Base-by-base conservation (phyloP, 2,329 filamentous ascomycete species). In the Macrophomina phaseolina region DNA sequence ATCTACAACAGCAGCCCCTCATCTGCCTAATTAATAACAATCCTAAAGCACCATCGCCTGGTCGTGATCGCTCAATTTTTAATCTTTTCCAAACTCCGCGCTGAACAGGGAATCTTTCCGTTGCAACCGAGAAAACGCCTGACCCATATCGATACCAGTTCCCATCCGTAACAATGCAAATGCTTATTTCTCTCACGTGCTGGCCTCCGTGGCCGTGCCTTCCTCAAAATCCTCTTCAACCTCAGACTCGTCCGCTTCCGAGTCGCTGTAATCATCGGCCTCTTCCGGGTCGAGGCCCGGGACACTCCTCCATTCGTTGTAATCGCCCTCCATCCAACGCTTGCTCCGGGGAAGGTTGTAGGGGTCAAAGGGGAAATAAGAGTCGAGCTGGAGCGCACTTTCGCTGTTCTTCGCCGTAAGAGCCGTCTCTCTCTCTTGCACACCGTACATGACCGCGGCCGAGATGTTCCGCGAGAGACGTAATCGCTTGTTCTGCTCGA, bases 361-460 rank as follows among this genome's bases (percentile, higher is more conserved):
- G 2, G 96, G 96, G 76, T 99, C 95, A 74, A 99, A 99, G 0
- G 95, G 95, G 74, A 98, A 99, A 77, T 97, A 97, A 0, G 93
- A 91, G 72, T 98, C 94, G 1, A 99, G 85, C 78, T 97, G 90
- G 73, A 94, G 90, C 73, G 89, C 90, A 69, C 90, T 89, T 71
- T 97, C 92, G 67, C 91, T 91, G 64, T 89, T 86, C 72, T 83
- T 83, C 64, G 76, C 77, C 9, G 78, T 81, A 49, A 82, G 78
- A 1, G 82, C 81, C 65, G 82, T 87, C 71, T 89, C 86, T 55
- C 87, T 85, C 65, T 85, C 83, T 5, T 85, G 74, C 0, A 77
- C 12, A 49, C 64, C 72, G 61, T 73, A 73, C 14, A 74, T 68
- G 7, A 73, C 68, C 70, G 87, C 86, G 42, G 84, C 85, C 8